Evolutionary conservation across 176 grass and related monocot genomes (phyloP), one percentile per base, ranked within the genome.

Genomic region (Bromus sterilis): DNA sequence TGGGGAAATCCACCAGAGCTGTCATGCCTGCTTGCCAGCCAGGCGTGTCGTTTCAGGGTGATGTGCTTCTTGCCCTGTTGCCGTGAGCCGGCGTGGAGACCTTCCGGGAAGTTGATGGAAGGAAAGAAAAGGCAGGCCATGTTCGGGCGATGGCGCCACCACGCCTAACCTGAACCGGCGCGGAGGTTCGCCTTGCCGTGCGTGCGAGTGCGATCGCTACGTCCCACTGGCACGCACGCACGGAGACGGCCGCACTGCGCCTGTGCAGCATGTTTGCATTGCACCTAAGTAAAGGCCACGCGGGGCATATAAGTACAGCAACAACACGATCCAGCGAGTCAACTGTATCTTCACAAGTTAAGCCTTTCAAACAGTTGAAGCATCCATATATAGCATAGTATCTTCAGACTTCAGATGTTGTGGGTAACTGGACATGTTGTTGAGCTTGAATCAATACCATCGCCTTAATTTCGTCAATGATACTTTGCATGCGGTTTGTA

Each of bases 201-300:
- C 43, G 44, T 48, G 48, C 48, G n/a, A n/a, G 49, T 21, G 55
- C 34, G 80, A 83, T 75, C 4, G 80, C 70, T 63, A 83, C 57
- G 29, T 51, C 15, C 6, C 33, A 83, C 80, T 74, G 9, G 62
- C 14, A 40, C 18, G 3, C 80, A 63, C 5, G 62, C 14, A 40
- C 18, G 3, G 15, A 60, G 76, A n/a, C 20, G 11, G n/a, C n/a
- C n/a, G n/a, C n/a, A n/a, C n/a, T n/a, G n/a, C n/a, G n/a, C n/a
- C n/a, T n/a, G n/a, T n/a, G n/a, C n/a, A n/a, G n/a, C n/a, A n/a
- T n/a, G n/a, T n/a, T n/a, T n/a, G n/a, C n/a, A n/a, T n/a, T n/a
- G n/a, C n/a, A n/a, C n/a, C n/a, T n/a, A n/a, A n/a, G n/a, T n/a
- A n/a, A n/a, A n/a, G n/a, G n/a, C n/a, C n/a, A n/a, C n/a, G n/a